Evolutionary conservation across 495 filamentous ascomycete species (phyloP), one percentile per base, ranked within the genome.

Genomic region (Neurospora sp.): DNA sequence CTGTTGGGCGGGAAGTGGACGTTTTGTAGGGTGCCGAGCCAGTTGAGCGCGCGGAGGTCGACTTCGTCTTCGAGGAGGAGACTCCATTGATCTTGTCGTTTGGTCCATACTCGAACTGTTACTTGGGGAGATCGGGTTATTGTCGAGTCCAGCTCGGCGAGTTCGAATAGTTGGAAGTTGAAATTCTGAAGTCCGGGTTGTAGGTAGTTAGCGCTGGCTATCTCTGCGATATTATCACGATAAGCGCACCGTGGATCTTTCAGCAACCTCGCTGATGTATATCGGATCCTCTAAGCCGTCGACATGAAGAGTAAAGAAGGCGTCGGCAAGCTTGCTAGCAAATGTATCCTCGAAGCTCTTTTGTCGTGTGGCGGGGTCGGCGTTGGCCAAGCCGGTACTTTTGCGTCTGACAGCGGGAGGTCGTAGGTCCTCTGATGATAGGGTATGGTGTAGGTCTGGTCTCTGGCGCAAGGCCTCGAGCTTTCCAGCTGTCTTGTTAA

Each of bases 281-380:
- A 98, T 82, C 0, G 96, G 94, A 23, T 92, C 90, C 44, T 87
- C 81, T 66, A 86, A 80, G 2, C 83, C 87, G 9, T 87, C 85
- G 73, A 88, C 89, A 82, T 97, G 94, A 35, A 99, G 81, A 0
- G 93, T 91, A 80, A 97, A 96, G 87, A 97, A 98, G 11, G 90
- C 89, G 81, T 97, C 92, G n/a, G 90, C 92, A 84, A 96, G 90
- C 71, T 89, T 88, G 75, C 84, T 89, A 39, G 88, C 88, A 27
- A 90, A 89, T 3, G 91, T 87, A 76, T 93, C 88, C 77, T 96
- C 92, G 62, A 97, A 81, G 76, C 88, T 92, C 76, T 90, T 88
- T 85, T 97, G 94, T 75, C 92, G 79, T 20, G 85, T 86, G 39
- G 85, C 84, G 1, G 92, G 91, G 70, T 87, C 90, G n/a, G 88